A percentile compares a stretch with the other conserved stretches of the same genome.
Conservation (phyloP, 2,329 filamentous ascomycete species). For the Atkinsonella hypoxylon region DNA sequence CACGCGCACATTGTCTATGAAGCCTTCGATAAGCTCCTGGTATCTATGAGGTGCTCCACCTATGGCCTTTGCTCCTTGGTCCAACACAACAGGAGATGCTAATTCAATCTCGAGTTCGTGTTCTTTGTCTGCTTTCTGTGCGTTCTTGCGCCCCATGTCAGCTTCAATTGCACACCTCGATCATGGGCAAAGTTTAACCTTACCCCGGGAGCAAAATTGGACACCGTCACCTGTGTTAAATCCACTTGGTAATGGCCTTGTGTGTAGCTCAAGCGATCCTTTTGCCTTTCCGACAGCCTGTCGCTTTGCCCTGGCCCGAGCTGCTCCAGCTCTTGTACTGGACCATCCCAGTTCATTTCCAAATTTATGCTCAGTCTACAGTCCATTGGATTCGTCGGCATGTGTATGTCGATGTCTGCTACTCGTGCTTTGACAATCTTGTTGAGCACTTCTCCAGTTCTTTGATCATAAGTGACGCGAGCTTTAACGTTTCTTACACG, state of each 20-base stretch:
- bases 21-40: slow-evolving; percentile 55
- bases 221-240: slow-evolving; percentile 72
- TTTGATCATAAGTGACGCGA: slow-evolving; percentile 66
- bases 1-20: slow-evolving; percentile 61
- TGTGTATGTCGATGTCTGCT: slow-evolving; percentile 75
- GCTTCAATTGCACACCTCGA: not conserved
- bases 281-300: slow-evolving; percentile 53
- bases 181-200: slow-evolving; percentile 8
- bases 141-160: slow-evolving; percentile 18
- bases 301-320: slow-evolving; percentile 23
- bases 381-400: slow-evolving; percentile 67
- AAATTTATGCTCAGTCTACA: slow-evolving; percentile 91
- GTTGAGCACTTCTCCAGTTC: slow-evolving; percentile 55
- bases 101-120: slow-evolving; percentile 77
- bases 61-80: slow-evolving; percentile 49
- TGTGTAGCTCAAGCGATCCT: slow-evolving; percentile 84
- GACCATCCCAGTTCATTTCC: slow-evolving; percentile 75
- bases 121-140: slow-evolving; percentile 43
- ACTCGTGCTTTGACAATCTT: slow-evolving; percentile 91
- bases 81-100: slow-evolving; percentile 47
- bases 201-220: slow-evolving; percentile 24
- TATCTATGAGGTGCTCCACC: slow-evolving; percentile 45
- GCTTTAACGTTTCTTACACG: slow-evolving; percentile 32
- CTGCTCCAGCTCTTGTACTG: slow-evolving; percentile 43
- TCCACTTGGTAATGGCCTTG: slow-evolving; percentile 86